phyloP scores from a whole-genome alignment of 805 yeast species.

The Saturnispora gosingensis region DNA sequence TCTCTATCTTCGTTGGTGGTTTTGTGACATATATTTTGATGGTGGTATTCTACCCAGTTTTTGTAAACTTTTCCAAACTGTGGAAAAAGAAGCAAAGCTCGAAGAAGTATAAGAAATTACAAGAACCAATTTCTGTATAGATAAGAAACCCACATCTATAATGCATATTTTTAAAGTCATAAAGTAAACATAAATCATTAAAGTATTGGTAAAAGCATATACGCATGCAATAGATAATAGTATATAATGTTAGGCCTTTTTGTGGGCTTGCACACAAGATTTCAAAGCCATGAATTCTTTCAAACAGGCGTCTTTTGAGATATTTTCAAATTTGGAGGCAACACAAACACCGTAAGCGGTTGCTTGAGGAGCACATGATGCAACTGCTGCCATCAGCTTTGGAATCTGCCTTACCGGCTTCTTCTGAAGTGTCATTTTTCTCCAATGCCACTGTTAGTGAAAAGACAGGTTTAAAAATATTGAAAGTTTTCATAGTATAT shows the following conservation, averaged over 20 bases:
- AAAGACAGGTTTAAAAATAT: neutral
- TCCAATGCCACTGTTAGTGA: neutral
- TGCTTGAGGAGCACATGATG: conserved; percentile 23
- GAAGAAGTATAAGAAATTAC: conserved; percentile 3
- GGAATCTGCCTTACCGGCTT: conserved; percentile 25
- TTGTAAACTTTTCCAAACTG: neutral
- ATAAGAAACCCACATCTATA: neutral
- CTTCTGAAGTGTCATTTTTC: conserved; percentile 7
- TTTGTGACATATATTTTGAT: conserved; percentile 34
- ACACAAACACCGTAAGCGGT: conserved; percentile 48
- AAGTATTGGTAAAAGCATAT: neutral
- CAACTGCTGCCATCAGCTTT: conserved; percentile 24
- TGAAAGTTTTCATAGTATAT: neutral
- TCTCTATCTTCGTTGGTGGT: conserved; percentile 39
- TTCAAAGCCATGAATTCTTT: conserved; percentile 42
- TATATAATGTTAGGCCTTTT: neutral
- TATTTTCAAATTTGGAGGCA: conserved; percentile 38
- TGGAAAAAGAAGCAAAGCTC: conserved; percentile 5
- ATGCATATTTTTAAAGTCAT: neutral
- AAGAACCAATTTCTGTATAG: neutral
- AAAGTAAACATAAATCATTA: neutral
- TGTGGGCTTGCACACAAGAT: conserved; percentile 35
- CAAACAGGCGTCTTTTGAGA: conserved; percentile 43
- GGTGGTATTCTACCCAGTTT: neutral
- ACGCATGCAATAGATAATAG: neutral